Evolutionary conservation across 2,329 filamentous ascomycete species (phyloP), one percentile per base, ranked within the genome.

Genomic region (Aureobasidium zeae): DNA sequence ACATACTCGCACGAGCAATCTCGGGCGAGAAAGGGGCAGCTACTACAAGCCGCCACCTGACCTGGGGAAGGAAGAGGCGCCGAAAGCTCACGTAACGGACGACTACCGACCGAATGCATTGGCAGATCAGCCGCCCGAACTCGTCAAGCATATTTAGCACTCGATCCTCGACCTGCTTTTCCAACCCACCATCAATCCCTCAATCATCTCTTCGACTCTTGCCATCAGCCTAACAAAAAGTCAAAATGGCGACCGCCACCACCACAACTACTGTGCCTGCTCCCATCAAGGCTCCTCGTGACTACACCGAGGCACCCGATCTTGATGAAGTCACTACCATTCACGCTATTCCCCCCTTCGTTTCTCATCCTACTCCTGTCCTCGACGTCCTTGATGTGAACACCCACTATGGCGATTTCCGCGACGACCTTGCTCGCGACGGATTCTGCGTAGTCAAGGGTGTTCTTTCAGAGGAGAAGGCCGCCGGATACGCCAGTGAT

Each of bases 361-460:
- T 44, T 21, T 30, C 35, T 15, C 41, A 44, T 17, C 30, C 34
- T 22, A 44, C 41, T 15, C 41, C 41, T 11, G 22, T 44, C 28
- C 31, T 44, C 15, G 21, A 44, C 16, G 41, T 44, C 12, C 32
- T 44, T 3, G 41, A 44, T 16, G 41, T 25, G 21, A 20, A 22
- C 21, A 33, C 26, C 5, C 20, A 20, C n/a, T 44, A 44, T 30
- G 41, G 41, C n/a, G 41, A 44, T 13, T 44, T 26, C 21, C 41
- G 41, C 17, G 41, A 44, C 12, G 41, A 45, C 17, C 43, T 45
- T 16, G 31, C 25, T 17, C 53, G 59, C 11, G 57, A 72, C 44
- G 68, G 68, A 3, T 71, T 57, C 48, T 64, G 63, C 1, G 60
- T 72, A n/a, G 55, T 72, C 43, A 71, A 71, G 45, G 62, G 62